Percentiles rank a stretch among this genome's conserved stretches.
phyloP scores from a whole-genome alignment of 148 eudicot species.

The Rhododendron kiyosumense region DNA sequence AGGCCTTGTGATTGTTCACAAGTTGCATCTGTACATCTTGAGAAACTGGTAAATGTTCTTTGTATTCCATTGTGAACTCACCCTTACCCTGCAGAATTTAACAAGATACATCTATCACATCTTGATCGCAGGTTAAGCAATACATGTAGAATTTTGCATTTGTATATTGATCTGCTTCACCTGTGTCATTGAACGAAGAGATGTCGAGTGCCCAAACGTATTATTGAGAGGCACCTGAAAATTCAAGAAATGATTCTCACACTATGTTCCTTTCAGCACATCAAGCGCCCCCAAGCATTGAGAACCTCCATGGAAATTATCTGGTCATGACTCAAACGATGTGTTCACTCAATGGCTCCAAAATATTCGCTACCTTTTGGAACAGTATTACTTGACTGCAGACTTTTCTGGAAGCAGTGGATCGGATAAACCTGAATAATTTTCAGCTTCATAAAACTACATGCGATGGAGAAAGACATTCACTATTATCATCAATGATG shows the following conservation, averaged over 20 bases:
- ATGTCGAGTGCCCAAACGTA: constrained; percentile 92
- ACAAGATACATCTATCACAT: neutral
- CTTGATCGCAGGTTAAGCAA: neutral
- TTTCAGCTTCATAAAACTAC: neutral
- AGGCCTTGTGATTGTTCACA: constrained; percentile 64
- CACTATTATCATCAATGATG: neutral
- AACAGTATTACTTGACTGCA: too few species aligned
- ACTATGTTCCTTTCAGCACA: too few species aligned
- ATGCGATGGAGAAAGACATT: neutral
- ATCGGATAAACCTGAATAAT: too few species aligned
- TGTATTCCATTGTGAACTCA: constrained; percentile 96
- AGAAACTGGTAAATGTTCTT: constrained; percentile 78
- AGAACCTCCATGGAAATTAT: too few species aligned
- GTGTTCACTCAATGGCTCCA: too few species aligned
- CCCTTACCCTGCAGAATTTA: constrained; percentile 73
- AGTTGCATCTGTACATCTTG: constrained; percentile 82
- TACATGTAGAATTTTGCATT: neutral
- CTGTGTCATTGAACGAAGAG: constrained; percentile 94
- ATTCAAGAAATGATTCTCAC: neutral
- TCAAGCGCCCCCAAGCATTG: too few species aligned
- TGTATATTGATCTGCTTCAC: constrained; percentile 21
- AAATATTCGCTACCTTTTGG: too few species aligned
- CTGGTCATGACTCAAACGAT: too few species aligned
- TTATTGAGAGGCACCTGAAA: constrained; percentile 90
- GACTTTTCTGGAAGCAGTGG: too few species aligned